A percentile compares a stretch with the other conserved stretches of the same genome.
Evolutionary conservation across 2,329 filamentous ascomycete genomes (phyloP).

Genomic region (Paecilomyces fulvus): DNA sequence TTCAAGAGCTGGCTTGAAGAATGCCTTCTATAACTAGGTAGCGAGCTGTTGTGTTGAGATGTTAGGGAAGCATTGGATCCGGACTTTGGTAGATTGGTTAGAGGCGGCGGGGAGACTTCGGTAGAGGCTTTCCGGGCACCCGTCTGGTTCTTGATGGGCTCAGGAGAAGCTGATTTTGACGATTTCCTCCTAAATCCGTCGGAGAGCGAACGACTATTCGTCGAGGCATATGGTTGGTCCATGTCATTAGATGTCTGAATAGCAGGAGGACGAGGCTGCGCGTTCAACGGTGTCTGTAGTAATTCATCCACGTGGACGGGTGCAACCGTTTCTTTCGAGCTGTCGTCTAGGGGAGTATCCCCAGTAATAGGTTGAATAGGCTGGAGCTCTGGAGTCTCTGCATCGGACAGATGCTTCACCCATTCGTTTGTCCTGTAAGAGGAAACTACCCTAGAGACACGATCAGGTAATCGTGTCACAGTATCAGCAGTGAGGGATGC

Average conservation of each 20-base stretch:
- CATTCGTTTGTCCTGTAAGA: conserved; percentile 91
- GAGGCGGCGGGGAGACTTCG: conserved; percentile 1
- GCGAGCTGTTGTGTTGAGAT: not conserved
- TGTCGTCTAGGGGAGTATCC: conserved; percentile 21
- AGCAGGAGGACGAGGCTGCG: conserved; percentile 35
- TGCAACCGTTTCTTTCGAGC: conserved; percentile 43
- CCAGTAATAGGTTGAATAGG: conserved; percentile 34
- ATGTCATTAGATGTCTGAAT: conserved; percentile 11
- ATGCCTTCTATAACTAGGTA: conserved; percentile 6
- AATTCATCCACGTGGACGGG: conserved; percentile 59
- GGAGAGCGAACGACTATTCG: conserved; percentile 10
- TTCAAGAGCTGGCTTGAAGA: conserved; percentile 16
- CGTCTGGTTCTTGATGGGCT: not conserved
- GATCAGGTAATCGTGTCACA: conserved; percentile 55
- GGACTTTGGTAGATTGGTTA: conserved; percentile 1
- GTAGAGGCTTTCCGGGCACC: not conserved
- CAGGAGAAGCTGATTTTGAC: not conserved
- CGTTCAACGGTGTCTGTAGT: conserved; percentile 53
- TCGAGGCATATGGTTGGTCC: conserved; percentile 7
- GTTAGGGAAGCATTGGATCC: not conserved
- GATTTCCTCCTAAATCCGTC: conserved; percentile 5
- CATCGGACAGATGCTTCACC: conserved; percentile 78
- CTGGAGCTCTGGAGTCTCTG: conserved; percentile 61
- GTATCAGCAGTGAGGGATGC: conserved; percentile 24
- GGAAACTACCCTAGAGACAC: conserved; percentile 66